Conservation (phyloP, 768 basidiomycete genomes). For the Mycena rosella region DNA sequence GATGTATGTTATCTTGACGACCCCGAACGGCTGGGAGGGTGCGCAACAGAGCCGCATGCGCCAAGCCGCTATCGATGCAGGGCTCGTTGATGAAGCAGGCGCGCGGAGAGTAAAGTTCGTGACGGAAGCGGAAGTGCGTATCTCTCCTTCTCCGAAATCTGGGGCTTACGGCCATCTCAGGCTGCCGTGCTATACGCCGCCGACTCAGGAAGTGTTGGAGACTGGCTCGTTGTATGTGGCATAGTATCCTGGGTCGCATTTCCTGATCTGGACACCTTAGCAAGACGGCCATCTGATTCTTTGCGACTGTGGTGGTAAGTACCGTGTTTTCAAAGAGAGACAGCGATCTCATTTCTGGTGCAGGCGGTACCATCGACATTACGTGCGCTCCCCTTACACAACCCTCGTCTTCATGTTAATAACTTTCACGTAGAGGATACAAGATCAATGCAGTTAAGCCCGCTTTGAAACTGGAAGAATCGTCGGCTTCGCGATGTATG, state of each 20-base stretch:
- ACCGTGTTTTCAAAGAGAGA: not conserved
- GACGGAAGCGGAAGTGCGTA: slow-evolving; percentile 36
- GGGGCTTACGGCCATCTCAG: slow-evolving; percentile 10
- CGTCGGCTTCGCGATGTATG: slow-evolving; percentile 39
- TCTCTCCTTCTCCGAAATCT: not conserved
- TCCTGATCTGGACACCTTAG: slow-evolving; percentile 14
- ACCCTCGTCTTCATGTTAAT: not conserved
- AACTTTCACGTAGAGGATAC: slow-evolving; percentile 31
- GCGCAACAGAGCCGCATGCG: slow-evolving; percentile 39
- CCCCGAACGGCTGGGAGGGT: slow-evolving; percentile 43
- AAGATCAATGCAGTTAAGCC: slow-evolving; percentile 33
- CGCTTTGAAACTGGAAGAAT: slow-evolving; percentile 29
- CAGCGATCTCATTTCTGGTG: not conserved
- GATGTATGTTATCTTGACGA: slow-evolving; percentile 40
- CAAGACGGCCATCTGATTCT: slow-evolving; percentile 40
- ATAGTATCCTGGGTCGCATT: too few species aligned
- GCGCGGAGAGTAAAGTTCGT: slow-evolving; percentile 39
- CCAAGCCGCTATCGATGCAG: slow-evolving; percentile 39
- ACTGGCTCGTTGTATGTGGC: slow-evolving; percentile 39
- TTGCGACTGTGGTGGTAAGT: slow-evolving; percentile 49
- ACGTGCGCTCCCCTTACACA: slow-evolving; percentile 26
- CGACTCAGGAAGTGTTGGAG: slow-evolving; percentile 36
- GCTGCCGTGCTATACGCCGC: slow-evolving; percentile 39
- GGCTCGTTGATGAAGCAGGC: slow-evolving; percentile 33
- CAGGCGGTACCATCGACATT: slow-evolving; percentile 40